A percentile compares a stretch with the other conserved stretches of the same genome.
Evolutionary conservation across 352 stramenopile species (phyloP).

Genomic region (Globisporangium barbulae): DNA sequence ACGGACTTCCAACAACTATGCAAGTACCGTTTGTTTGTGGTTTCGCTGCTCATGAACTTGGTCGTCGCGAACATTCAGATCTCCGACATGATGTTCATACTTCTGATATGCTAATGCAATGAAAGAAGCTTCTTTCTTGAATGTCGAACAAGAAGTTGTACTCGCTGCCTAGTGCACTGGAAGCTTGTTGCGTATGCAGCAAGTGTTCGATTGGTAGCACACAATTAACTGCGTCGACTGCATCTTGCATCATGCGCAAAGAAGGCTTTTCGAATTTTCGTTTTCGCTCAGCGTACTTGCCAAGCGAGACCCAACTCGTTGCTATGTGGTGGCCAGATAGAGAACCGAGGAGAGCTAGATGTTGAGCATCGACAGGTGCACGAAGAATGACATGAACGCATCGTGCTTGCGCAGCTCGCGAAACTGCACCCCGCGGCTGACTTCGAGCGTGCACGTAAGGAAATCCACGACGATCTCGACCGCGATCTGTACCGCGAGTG

Average conservation of each 20-base stretch:
- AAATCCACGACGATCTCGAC: not conserved
- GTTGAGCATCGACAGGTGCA: not conserved
- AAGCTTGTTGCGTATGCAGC: too few relatives aligned
- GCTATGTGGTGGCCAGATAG: not conserved
- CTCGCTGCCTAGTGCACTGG: too few relatives aligned
- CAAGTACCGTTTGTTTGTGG: not conserved
- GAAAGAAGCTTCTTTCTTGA: too few relatives aligned
- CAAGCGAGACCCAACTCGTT: too few relatives aligned
- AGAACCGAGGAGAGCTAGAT: not conserved
- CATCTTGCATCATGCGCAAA: too few relatives aligned
- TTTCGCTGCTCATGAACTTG: not conserved
- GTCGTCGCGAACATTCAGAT: constrained; percentile 1
- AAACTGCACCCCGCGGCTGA: not conserved
- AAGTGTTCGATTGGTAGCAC: too few relatives aligned
- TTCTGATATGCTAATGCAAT: too few relatives aligned
- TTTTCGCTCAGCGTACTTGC: too few relatives aligned
- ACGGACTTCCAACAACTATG: not conserved
- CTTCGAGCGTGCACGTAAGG: not conserved
- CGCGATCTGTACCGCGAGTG: not conserved
- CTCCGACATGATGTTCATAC: not conserved
- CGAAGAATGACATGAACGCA: constrained; percentile 7
- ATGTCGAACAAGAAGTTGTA: too few relatives aligned
- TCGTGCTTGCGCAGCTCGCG: not conserved
- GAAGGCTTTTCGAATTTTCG: too few relatives aligned
- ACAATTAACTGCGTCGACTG: too few relatives aligned